Conservation (phyloP, 2,329 filamentous ascomycete genomes). For the Shiraia bambusicola region DNA sequence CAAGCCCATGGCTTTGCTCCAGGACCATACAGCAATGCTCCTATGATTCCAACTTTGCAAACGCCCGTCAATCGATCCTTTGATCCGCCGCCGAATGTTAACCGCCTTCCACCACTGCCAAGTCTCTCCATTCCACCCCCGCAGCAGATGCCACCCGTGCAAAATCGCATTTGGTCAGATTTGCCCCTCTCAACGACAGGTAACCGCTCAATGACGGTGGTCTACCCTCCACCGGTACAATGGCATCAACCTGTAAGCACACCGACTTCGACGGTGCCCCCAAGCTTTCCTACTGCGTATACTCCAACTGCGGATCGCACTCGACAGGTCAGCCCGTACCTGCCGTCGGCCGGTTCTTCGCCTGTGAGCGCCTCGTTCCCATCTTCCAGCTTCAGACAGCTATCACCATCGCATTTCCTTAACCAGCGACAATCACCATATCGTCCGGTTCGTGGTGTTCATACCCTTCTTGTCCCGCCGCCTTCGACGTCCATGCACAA, state of each 20-base stretch:
- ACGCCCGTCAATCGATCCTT: conserved; percentile 38
- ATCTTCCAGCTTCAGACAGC: conserved; percentile 65
- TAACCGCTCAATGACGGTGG: conserved; percentile 72
- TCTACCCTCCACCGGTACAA: conserved; percentile 63
- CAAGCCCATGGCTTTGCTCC: conserved; percentile 41
- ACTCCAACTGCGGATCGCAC: conserved; percentile 41
- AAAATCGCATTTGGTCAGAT: conserved; percentile 47
- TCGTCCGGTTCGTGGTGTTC: conserved; percentile 83
- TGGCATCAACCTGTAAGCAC: conserved; percentile 52
- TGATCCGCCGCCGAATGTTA: conserved; percentile 40
- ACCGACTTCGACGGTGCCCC: conserved; percentile 34
- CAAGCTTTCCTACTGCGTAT: conserved; percentile 29
- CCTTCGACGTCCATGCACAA: conserved; percentile 74
- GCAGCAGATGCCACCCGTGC: conserved; percentile 32
- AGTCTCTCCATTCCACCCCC: conserved; percentile 67
- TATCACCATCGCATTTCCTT: conserved; percentile 85
- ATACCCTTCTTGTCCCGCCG: conserved; percentile 86
- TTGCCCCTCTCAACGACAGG: conserved; percentile 55
- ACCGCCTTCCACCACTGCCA: conserved; percentile 66
- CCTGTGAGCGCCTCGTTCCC: conserved; percentile 69
- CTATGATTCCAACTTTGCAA: conserved; percentile 38
- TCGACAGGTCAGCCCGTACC: conserved; percentile 55
- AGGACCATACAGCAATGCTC: conserved; percentile 40
- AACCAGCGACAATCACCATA: conserved; percentile 90
- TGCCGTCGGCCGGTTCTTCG: conserved; percentile 60